Base-by-base conservation (phyloP, 2,329 filamentous ascomycete genomes). In the Seiridium cupressi region DNA sequence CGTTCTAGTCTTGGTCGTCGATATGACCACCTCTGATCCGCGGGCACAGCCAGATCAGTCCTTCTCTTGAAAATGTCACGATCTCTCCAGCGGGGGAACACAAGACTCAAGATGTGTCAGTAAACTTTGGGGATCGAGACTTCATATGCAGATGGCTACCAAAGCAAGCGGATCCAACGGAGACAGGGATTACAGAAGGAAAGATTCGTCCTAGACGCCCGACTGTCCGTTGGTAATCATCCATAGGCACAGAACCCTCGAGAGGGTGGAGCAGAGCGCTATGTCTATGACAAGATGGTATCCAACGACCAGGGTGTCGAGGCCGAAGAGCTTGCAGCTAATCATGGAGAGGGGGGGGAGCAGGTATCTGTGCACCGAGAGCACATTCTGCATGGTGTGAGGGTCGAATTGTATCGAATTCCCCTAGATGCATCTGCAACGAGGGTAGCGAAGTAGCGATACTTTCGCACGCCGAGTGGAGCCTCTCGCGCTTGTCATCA, bases 241-340 rank as follows among this genome's bases (percentile, higher is more conserved):
- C 31, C n/a, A 51, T 34, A 26, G 34, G 31, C 7, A 35, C 32
- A 13, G 34, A 40, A n/a, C 32, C 11, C 40, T 42, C 46, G 47
- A 35, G 13, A 51, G 35, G 35, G 55, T 42, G 36, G 46, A 40
- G 35, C 26, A 18, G 5, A 35, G 44, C 32, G 34, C 32, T 49
- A 42, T 40, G 47, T 58, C 55, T 51, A 58, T 58, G 55, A 58
- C 55, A 58, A 49, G 44, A 58, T 34, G 55, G 44, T 34, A 46
- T 42, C 34, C 13, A 44, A 42, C 13, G 32, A 35, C 9, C 44
- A 49, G 35, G 46, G 44, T 42, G 34, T 40, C 35, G 31, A 40
- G 44, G 44, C 36, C 40, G 36, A 44, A 55, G 49, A 49, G 31
- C 46, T 53, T 35, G 35, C 49, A 36, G 32, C 32, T 55, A 35